Evolutionary conservation across 2,329 filamentous ascomycete species (phyloP).

Genomic region (Cladorrhinum sp.): DNA sequence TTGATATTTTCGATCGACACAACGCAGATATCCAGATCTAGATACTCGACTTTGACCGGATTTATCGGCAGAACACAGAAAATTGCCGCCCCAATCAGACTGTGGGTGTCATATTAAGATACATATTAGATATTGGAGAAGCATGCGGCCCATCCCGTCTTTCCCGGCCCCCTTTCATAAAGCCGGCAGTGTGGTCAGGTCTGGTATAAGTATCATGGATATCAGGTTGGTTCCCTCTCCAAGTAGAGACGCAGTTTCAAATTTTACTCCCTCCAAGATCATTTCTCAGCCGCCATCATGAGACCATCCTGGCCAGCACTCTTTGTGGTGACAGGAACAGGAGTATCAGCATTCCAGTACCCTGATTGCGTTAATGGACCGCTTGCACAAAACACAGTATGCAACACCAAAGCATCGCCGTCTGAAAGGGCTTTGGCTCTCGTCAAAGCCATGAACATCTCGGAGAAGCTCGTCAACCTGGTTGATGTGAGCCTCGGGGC

Average conservation of each 20-base stretch:
- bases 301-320: not conserved
- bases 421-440: conserved; percentile 24
- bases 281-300: conserved; percentile 3
- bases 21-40: too few species aligned
- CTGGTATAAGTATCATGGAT: not conserved
- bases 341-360: conserved; percentile 18
- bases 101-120: not conserved
- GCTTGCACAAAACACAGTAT: conserved; percentile 23
- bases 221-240: not conserved
- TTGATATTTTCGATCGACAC: too few species aligned
- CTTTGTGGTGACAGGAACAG: not conserved
- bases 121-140: conserved; percentile 3
- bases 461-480: conserved; percentile 27
- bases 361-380: conserved; percentile 25
- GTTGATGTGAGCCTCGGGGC: conserved; percentile 41
- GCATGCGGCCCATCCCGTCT: not conserved
- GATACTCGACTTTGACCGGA: too few species aligned
- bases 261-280: not conserved
- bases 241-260: too few species aligned
- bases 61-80: not conserved
- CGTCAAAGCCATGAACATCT: conserved; percentile 23
- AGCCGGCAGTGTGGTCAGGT: not conserved
- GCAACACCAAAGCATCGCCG: conserved; percentile 21
- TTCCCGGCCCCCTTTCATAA: not conserved
- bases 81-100: conserved; percentile 11